Evolutionary conservation across 2,329 filamentous ascomycete species (phyloP).

Genomic region (Pseudocercospora cruenta): DNA sequence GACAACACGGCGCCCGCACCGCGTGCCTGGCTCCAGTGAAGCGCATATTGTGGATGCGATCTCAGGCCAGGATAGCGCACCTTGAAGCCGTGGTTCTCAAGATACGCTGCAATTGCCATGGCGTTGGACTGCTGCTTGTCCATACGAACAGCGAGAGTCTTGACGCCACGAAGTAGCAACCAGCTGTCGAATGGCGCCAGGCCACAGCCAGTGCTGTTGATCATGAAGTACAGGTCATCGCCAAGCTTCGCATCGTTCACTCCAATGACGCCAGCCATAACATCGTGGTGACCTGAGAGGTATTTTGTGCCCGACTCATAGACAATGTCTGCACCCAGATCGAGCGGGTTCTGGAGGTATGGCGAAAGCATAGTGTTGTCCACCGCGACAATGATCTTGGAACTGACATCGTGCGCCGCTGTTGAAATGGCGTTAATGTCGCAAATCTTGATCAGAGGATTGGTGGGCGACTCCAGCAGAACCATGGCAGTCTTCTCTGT

Average conservation of each 20-base stretch:
- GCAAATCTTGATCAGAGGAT: conserved; percentile 97
- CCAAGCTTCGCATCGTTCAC: conserved; percentile 80
- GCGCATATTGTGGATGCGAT: conserved; percentile 92
- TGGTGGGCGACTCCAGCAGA: conserved; percentile 92
- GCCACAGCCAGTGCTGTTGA: conserved; percentile 94
- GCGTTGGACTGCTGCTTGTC: conserved; percentile 97
- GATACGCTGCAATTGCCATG: conserved; percentile 85
- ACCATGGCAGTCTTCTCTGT: conserved; percentile 90
- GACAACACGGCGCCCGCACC: conserved; percentile 92
- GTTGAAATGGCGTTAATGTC: conserved; percentile 82
- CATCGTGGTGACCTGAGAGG: conserved; percentile 94
- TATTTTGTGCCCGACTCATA: conserved; percentile 99
- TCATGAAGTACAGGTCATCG: conserved; percentile 92
- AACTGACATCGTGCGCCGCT: conserved; percentile 75
- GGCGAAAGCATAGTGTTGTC: conserved; percentile 99
- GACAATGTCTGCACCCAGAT: conserved; percentile 91
- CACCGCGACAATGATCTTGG: conserved; percentile 80
- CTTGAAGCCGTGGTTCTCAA: conserved; percentile 88
- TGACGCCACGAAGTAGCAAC: conserved; percentile 91
- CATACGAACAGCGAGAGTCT: conserved; percentile 97
- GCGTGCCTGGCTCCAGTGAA: conserved; percentile 94
- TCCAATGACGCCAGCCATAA: conserved; percentile 97
- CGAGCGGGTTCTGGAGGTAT: conserved; percentile 88
- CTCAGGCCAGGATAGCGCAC: conserved; percentile 93
- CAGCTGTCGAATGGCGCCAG: conserved; percentile 95